A percentile compares a stretch with the other conserved stretches of the same genome.
phyloP scores from a whole-genome alignment of 305 asterid genomes.

The Vinca major region DNA sequence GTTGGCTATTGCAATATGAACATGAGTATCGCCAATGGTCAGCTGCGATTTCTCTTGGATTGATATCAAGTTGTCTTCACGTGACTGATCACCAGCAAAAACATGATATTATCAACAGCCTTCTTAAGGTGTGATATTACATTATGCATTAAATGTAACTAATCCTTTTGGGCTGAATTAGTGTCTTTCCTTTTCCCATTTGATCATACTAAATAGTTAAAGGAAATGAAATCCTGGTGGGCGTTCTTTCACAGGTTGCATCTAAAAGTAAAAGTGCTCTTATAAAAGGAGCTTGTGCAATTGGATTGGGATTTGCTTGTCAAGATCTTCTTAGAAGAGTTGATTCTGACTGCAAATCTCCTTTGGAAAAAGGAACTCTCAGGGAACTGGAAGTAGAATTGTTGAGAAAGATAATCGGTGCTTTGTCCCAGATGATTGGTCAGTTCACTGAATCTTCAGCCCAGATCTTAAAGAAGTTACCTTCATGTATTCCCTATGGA shows the following conservation, averaged over 20 bases:
- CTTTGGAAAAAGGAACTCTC: slow-evolving; percentile 35
- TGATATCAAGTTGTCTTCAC: slow-evolving; percentile 86
- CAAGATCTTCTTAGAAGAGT: slow-evolving; percentile 66
- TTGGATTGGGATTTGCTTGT: slow-evolving; percentile 86
- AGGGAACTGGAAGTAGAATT: slow-evolving; percentile 47
- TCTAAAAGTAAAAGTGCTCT: slow-evolving; percentile 73
- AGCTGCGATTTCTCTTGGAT: slow-evolving; percentile 91
- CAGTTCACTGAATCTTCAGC: slow-evolving; percentile 54
- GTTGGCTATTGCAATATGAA: slow-evolving; percentile 76
- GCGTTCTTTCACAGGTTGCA: slow-evolving; percentile 52
- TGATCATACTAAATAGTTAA: neutral
- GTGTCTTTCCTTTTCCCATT: neutral
- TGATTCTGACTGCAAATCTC: slow-evolving; percentile 38
- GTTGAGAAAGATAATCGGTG: slow-evolving; percentile 49
- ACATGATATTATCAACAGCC: slow-evolving; percentile 57
- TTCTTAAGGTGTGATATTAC: slow-evolving; percentile 56
- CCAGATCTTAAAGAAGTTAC: slow-evolving; percentile 41
- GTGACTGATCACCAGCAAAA: slow-evolving; percentile 80
- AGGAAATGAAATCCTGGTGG: neutral
- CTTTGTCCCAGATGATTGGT: slow-evolving; percentile 54
- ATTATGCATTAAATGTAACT: slow-evolving; percentile 1
- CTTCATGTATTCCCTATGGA: slow-evolving; percentile 41
- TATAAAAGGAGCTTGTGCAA: slow-evolving; percentile 93
- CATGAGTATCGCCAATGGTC: slow-evolving; percentile 95
- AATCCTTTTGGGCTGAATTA: neutral